These are phyloP conservation scores for Gracilariopsis chorda DNA, from an alignment of 23 red algal genomes.

Conservation along the genomic window DNA sequence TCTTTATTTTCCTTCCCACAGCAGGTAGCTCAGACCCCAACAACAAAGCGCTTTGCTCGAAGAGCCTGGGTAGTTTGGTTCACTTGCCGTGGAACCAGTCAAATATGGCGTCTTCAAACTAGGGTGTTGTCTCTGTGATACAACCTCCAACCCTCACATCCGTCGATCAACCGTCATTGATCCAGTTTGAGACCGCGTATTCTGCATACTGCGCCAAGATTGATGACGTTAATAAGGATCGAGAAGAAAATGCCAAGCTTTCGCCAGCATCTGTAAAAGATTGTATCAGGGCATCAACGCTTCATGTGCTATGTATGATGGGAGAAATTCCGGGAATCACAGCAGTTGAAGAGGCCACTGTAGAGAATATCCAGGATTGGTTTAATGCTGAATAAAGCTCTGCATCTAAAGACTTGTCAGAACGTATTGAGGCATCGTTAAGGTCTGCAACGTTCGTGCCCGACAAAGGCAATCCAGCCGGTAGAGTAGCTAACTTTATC, in stretches of 20 bases:
- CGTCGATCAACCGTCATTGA: conserved; percentile 21
- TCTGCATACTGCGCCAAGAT: not conserved
- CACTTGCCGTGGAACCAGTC: no score
- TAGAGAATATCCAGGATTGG: not conserved
- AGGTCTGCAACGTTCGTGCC: not conserved
- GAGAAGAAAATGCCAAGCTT: not conserved
- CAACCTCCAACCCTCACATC: not conserved
- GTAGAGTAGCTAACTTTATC: not conserved
- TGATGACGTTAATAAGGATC: not conserved
- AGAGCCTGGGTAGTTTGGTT: no score
- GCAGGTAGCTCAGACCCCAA: no score
- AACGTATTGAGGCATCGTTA: not conserved
- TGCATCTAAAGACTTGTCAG: not conserved
- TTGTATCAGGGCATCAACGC: not conserved
- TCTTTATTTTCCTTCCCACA: no score
- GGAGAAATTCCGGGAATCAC: conserved; percentile 26
- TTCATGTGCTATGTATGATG: conserved; percentile 38
- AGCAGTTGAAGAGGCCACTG: conserved; percentile 19
- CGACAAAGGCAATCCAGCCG: not conserved
- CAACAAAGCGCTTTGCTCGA: no score
- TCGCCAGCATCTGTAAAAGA: conserved; percentile 5
- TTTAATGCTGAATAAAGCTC: not conserved
- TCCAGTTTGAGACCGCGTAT: conserved; percentile 12
- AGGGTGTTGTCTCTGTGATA: conserved; percentile 26
- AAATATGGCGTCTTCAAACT: not conserved